Conservation (phyloP, 441 rosid genomes). For the Lepidium campestre region DNA sequence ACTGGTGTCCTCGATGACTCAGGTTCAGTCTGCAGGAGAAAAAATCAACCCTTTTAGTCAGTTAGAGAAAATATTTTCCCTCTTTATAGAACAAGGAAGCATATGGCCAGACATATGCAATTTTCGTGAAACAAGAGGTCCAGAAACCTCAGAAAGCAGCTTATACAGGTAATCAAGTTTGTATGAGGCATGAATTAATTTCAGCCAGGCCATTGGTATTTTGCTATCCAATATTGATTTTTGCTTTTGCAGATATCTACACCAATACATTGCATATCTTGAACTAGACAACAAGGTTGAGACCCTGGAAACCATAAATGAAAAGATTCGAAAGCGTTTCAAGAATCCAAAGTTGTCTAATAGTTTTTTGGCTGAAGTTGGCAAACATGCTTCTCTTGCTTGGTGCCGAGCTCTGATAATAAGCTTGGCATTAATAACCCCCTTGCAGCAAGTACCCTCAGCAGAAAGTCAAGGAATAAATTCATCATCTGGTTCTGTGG, state of each 20-base stretch:
- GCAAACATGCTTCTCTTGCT: constrained; percentile 88
- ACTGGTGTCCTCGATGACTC: constrained; percentile 56
- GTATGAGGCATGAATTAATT: not conserved
- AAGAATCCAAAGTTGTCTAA: constrained; percentile 89
- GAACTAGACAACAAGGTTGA: constrained; percentile 78
- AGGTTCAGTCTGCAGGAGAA: constrained; percentile 39
- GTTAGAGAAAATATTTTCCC: constrained; percentile 81
- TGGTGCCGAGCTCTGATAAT: constrained; percentile 85
- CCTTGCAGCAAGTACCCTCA: constrained; percentile 42
- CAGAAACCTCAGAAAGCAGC: constrained; percentile 71
- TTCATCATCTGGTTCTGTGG: constrained; percentile 38
- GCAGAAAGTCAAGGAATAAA: constrained; percentile 38
- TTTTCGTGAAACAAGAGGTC: constrained; percentile 64
- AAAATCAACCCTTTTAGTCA: constrained; percentile 47
- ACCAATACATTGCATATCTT: constrained; percentile 52
- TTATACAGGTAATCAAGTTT: constrained; percentile 67
- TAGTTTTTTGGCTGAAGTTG: constrained; percentile 76
- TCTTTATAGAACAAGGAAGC: constrained; percentile 93
- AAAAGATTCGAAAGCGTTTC: constrained; percentile 86
- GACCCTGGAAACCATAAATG: constrained; percentile 80
- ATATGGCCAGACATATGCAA: constrained; percentile 86
- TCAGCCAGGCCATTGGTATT: not conserved
- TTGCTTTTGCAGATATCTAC: constrained; percentile 61
- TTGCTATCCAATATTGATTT: not conserved
- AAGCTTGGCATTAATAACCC: constrained; percentile 77